Conservation (phyloP, 2,329 filamentous ascomycete genomes). For the Colletotrichum melonis region DNA sequence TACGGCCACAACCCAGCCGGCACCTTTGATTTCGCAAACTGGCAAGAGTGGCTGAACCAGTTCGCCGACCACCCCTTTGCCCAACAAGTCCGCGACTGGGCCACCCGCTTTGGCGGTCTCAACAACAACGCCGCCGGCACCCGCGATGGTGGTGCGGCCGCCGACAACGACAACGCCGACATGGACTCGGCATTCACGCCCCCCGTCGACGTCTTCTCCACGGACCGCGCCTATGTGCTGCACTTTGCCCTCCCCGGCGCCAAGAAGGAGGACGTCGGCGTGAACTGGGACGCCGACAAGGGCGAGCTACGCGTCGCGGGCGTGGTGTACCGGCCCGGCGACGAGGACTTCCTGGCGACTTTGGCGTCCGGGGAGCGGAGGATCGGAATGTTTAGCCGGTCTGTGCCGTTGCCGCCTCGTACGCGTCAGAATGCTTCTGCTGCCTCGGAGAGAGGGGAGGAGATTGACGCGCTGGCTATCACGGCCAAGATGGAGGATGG, state of each 20-base stretch:
- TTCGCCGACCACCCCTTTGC: slow-evolving; percentile 56
- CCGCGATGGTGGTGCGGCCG: slow-evolving; percentile 24
- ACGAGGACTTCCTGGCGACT: slow-evolving; percentile 75
- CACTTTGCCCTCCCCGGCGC: slow-evolving; percentile 84
- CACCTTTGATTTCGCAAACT: slow-evolving; percentile 50
- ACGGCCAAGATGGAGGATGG: slow-evolving; percentile 83
- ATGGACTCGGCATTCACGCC: slow-evolving; percentile 65
- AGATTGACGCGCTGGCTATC: slow-evolving; percentile 75
- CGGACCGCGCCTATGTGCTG: slow-evolving; percentile 71
- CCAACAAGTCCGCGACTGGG: slow-evolving; percentile 53
- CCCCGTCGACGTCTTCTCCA: slow-evolving; percentile 82
- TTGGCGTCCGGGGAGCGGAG: slow-evolving; percentile 74
- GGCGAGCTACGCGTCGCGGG: slow-evolving; percentile 75
- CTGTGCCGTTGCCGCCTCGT: slow-evolving; percentile 69
- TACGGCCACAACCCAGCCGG: slow-evolving; percentile 38
- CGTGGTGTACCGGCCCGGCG: slow-evolving; percentile 77
- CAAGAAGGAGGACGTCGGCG: slow-evolving; percentile 80
- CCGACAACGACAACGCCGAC: slow-evolving; percentile 37
- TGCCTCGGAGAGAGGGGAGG: slow-evolving; percentile 51
- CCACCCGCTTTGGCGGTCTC: slow-evolving; percentile 33
- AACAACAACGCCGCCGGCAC: slow-evolving; percentile 21
- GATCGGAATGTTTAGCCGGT: slow-evolving; percentile 80
- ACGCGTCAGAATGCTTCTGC: not conserved
- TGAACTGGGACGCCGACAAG: slow-evolving; percentile 80
- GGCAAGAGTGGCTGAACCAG: slow-evolving; percentile 47